Base-by-base conservation (phyloP, 768 basidiomycete species). In the Cantharellus cinnabarinus region DNA sequence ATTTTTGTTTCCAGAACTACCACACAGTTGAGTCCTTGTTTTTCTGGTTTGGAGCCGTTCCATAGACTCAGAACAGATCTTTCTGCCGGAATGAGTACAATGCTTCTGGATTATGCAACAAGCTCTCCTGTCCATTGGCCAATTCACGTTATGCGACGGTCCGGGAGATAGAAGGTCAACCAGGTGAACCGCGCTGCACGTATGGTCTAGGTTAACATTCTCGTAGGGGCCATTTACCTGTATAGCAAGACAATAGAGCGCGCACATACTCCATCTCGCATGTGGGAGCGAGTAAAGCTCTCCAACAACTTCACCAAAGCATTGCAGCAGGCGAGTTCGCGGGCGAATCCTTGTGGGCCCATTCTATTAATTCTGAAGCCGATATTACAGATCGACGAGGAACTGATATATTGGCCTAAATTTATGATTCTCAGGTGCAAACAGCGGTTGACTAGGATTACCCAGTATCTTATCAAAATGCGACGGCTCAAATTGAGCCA, bases 51-150 rank as follows among this genome's bases (percentile, higher is more conserved):
- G 10, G 10, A 7, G 52, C 52, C 52, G 14, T 10, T 14, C 35
- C 10, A 10, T 37, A 7, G 14, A 10, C 35, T 7, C 44, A 48
- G 10, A 37, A 14, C 35, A 54, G 52, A 37, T 7, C 7, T 7
- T 98, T 99, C 73, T 98, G 95, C 72, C 76, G 93, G 58, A 99
- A 99, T 70, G 90, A 95, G 72, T 97, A 95, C 75, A 99, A 99
- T 70, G 84, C 97, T 37, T 93, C 93, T 5, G 95, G 95, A 29
- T 76, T 98, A 64, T 99, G 95, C 71, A 89, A 80, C 67, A 75
- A 93, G 59, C 89, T 93, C 66, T 91, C 91, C 54, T 98, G 95
- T 72, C 95, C 95, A 0, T 73, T 99, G n/a, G 95, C 95, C 3
- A 98, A 98, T 68, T 93, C 93, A 29, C 76, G 89, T 62, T 98